Evolutionary conservation across 169 alveolate genomes (phyloP).

Genomic region (Plasmodium knowlesi): DNA sequence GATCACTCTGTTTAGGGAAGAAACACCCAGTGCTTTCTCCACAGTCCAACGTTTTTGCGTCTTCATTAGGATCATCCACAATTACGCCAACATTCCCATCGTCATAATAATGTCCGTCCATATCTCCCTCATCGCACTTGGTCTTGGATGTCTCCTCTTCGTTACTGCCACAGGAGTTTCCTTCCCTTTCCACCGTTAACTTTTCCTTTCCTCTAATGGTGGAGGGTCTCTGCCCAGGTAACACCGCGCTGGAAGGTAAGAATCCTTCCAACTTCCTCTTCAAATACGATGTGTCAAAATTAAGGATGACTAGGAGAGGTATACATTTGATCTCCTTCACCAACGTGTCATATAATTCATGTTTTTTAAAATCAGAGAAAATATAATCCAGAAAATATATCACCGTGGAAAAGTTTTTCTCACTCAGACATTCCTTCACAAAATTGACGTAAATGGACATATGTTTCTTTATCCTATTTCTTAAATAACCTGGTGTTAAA

Average conservation of each 20-base stretch:
- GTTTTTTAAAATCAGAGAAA: constrained; percentile 70
- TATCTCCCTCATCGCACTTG: constrained; percentile 7
- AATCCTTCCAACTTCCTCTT: constrained; percentile 21
- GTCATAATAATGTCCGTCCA: neutral
- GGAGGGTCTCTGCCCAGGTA: neutral
- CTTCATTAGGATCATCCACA: neutral
- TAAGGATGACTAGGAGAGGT: constrained; percentile 32
- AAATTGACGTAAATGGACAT: constrained; percentile 9
- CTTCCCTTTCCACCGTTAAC: neutral
- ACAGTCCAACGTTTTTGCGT: neutral
- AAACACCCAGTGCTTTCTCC: neutral
- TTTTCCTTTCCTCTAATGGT: neutral
- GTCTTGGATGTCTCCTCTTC: neutral
- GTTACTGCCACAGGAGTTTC: neutral
- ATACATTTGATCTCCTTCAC: constrained; percentile 13
- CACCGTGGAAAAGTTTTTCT: constrained; percentile 40
- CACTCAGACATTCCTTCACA: constrained; percentile 51
- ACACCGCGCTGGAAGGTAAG: neutral
- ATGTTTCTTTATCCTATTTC: constrained; percentile 30
- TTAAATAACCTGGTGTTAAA: constrained; percentile 18
- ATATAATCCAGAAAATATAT: constrained; percentile 54
- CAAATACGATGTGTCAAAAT: constrained; percentile 27
- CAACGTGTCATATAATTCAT: constrained; percentile 10
- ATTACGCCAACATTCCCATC: neutral
- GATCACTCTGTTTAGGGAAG: neutral